Conservation (phyloP, 345 rosid species). For the Eucalyptus pauciflora region DNA sequence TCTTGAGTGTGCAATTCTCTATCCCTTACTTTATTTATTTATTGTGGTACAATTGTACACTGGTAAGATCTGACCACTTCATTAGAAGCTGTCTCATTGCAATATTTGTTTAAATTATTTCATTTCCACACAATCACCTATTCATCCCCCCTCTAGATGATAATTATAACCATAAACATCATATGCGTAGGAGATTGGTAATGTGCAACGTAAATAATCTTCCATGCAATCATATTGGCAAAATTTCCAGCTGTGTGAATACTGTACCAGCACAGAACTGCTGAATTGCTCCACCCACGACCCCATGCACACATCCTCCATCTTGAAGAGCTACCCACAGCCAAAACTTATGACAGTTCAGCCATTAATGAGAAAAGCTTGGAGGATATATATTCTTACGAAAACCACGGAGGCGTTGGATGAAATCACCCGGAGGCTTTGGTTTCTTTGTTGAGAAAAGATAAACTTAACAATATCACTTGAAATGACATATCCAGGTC, state of each 20-base stretch:
- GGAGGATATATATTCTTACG: neutral
- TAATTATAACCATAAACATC: no score
- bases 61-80: no score
- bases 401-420: neutral
- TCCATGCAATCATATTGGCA: conserved; percentile 91
- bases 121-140: no score
- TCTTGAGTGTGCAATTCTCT: no score
- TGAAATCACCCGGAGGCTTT: conserved; percentile 56
- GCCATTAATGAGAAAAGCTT: neutral
- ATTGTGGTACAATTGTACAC: no score
- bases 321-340: conserved; percentile 72
- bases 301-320: conserved; percentile 99
- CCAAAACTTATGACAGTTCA: neutral
- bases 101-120: no score
- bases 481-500: conserved; percentile 87
- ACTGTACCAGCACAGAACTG: conserved; percentile 44
- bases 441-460: conserved; percentile 42
- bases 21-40: no score
- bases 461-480: conserved; percentile 59
- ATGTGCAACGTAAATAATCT: conserved; percentile 74
- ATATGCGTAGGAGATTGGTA: conserved; percentile 52
- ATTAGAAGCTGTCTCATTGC: no score
- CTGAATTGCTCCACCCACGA: conserved; percentile 93
- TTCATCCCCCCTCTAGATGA: no score
- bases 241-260: conserved; percentile 91